Base-by-base conservation (phyloP, 768 basidiomycete species). In the Boletus patriciae region DNA sequence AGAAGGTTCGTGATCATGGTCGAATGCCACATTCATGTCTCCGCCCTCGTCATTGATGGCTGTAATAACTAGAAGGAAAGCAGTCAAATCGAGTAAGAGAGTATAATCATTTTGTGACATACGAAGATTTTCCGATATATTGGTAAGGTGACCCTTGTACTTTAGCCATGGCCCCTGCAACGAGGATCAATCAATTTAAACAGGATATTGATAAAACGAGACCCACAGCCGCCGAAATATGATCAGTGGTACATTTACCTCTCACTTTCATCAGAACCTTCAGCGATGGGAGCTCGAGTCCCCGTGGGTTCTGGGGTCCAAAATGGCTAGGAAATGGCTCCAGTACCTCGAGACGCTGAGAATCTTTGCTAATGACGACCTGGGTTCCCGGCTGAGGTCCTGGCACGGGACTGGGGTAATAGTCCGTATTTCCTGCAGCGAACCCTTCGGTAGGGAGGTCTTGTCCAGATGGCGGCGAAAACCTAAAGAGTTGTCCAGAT, bases 241-340 rank as follows among this genome's bases (percentile, higher is more conserved):
- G 97, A 67, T 99, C 97, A 18, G 97, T 99, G 13, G 97, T 99
- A 72, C 97, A 99, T 75, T 99, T 98, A n/a, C 97, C 97, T 61
- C 91, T 79, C 8, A 98, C 92, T 31, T 94, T 78, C 82, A 98
- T 84, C 48, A 99, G 72, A 50, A 96, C 91, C 65, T 85, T 91
- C 70, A 98, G 75, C 23, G 82, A 64, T 10, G 93, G 88, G 16
- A 98, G 78, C 76, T 99, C 97, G 37, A 86, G 71, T 15, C 80
- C 82, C 54, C 81, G 74, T 16, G 73, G 58, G 63, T 82, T 83
- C 6, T 74, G 70, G 33, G 71, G 69, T 29, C 68, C 74, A 67
- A 98, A 97, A 66, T 85, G 90, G 60, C 86, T 88, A 2, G 73
- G 55, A 74, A 99, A 99, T 4, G 97, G 92, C 65, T 90, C 81